phyloP scores from a whole-genome alignment of 176 grass and related monocot genomes.

The Olyra latifolia region DNA sequence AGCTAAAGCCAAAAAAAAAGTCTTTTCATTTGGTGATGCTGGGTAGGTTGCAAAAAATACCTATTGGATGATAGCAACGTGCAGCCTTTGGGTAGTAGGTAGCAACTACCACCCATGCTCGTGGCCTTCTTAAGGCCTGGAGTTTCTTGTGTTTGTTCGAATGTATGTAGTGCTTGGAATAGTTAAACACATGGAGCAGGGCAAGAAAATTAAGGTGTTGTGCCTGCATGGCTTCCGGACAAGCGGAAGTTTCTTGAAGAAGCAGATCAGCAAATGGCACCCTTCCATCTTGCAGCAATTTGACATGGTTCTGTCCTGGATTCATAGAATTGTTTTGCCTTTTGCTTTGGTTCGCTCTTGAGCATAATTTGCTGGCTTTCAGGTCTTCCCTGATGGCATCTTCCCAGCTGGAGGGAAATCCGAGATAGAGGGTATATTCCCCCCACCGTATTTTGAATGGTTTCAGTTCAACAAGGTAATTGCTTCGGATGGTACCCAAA shows the following conservation, averaged over 20 bases:
- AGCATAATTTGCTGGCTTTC: background rate
- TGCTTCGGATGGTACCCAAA: background rate
- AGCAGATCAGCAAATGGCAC: constrained; percentile 97
- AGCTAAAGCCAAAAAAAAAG: background rate
- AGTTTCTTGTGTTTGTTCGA: background rate
- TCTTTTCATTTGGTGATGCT: background rate
- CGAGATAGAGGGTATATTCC: constrained; percentile 73
- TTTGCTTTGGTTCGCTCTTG: background rate
- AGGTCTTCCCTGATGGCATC: constrained; percentile 76
- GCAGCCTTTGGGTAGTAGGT: constrained; percentile 42
- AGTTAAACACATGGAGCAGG: constrained; percentile 42
- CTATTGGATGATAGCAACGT: background rate
- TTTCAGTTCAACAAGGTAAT: constrained; percentile 85
- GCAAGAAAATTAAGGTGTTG: constrained; percentile 57
- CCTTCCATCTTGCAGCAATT: constrained; percentile 77
- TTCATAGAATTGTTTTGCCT: background rate
- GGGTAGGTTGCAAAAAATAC: constrained; percentile 28
- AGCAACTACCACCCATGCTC: constrained; percentile 41
- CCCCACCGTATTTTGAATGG: constrained; percentile 84
- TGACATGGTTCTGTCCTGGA: constrained; percentile 46
- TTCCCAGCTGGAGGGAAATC: constrained; percentile 77
- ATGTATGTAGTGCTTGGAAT: background rate
- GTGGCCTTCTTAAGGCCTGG: constrained; percentile 14
- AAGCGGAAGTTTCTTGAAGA: constrained; percentile 72
- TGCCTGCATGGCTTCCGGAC: constrained; percentile 83